Evolutionary conservation across 192 early-diverging fungal genomes (phyloP).

Genomic region (Geranomyces michiganensis): DNA sequence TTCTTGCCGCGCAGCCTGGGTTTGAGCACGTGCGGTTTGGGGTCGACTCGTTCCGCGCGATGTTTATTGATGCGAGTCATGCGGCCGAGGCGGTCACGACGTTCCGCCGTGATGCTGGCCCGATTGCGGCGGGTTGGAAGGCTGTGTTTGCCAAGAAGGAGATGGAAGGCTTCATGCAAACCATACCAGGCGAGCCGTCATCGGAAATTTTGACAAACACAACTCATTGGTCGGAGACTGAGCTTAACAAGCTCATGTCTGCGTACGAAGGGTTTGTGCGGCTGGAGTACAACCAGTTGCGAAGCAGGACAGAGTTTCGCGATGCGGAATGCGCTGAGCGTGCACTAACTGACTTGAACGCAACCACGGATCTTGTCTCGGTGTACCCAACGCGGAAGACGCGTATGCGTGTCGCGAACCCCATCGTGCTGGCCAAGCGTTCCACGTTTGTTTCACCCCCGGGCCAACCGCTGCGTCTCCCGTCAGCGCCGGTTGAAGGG

Average conservation of each 20-base stretch:
- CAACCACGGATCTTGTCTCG: slow-evolving; percentile 9
- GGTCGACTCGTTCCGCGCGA: slow-evolving; percentile 33
- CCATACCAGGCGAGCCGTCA: background rate
- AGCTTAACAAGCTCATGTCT: background rate
- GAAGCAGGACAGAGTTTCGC: background rate
- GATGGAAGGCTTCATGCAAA: background rate
- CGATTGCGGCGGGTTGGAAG: slow-evolving; percentile 7
- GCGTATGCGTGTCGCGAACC: background rate
- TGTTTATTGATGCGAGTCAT: slow-evolving; percentile 22
- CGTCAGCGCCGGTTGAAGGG: too few relatives aligned
- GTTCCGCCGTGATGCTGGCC: background rate
- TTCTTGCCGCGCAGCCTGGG: slow-evolving; percentile 30
- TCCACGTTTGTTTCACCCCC: too few relatives aligned
- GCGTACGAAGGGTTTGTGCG: slow-evolving; percentile 2
- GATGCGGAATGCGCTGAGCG: background rate
- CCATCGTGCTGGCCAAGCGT: too few relatives aligned
- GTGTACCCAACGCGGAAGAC: background rate
- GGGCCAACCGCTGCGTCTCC: too few relatives aligned
- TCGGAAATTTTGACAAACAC: background rate
- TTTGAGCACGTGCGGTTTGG: slow-evolving; percentile 37
- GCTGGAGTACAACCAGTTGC: background rate
- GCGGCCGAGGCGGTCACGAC: slow-evolving; percentile 28
- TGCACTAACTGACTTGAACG: slow-evolving; percentile 4
- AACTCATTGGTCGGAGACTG: slow-evolving; percentile 2
- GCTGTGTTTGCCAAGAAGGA: slow-evolving; percentile 31